Base-by-base conservation (phyloP, 768 basidiomycete species). In the Lactifluus hygrophoroides region DNA sequence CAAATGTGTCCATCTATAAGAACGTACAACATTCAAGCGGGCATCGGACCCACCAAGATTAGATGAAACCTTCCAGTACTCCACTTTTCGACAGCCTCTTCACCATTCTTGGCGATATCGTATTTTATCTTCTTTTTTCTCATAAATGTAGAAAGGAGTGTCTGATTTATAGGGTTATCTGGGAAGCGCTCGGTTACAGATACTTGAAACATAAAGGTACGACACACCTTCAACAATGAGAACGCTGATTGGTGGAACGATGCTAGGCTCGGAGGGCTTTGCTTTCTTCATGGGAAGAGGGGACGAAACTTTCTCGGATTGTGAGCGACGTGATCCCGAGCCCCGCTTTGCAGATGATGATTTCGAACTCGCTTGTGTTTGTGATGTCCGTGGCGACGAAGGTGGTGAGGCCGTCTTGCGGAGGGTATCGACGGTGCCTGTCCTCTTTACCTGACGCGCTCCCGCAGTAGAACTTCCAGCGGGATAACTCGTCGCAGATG, bases 81-180 rank as follows among this genome's bases (percentile, higher is more conserved):
- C 94, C 94, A 98, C 70, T 96, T 96, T 66, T 92, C 80, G 16
- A 99, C 92, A 0, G 96, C 96, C 71, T 98, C 94, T 63, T 85
- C 84, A 38, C 96, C 96, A 70, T 98, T 92, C 66, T 88, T 92
- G 10, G 96, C 96, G 51, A 93, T 80, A 64, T 93, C 90, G 73
- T 86, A 94, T 69, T 90, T 94, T 71, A 98, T 95, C 72, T 86
- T 89, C 75, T 94, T 96, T 75, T 88, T 90, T 68, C 83, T 86
- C 90, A 98, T 90, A 68, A 96, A 97, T 35, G 91, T 94, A n/a
- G 90, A 90, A 53, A 98, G 75, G 69, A 98, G 96, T 27, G 90
- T 95, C 68, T 94, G 95, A 68, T 99, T 98, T 75, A 99, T 98
- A 6, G 93, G 90, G 69, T 99, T 99, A 74, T 99, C 96, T 98